Base-by-base conservation (phyloP, 75 land plant species). In the Selaginella tamariscina region DNA sequence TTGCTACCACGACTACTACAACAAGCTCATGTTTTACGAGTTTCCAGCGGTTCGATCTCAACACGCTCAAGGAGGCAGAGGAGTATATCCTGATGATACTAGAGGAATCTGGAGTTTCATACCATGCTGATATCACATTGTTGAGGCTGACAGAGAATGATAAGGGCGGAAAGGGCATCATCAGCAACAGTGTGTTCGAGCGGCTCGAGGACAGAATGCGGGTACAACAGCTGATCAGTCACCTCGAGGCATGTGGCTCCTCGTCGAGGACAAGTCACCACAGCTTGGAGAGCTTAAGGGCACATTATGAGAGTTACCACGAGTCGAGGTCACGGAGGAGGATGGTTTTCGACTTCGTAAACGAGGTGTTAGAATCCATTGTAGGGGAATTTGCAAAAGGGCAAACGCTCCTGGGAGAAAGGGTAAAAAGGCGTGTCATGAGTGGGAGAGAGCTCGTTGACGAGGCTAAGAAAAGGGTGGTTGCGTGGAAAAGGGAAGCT, bases 271-370 rank as follows among this genome's bases (percentile, higher is more conserved):
- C 49, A 5, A 39, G 49, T 15, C 49, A 39, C 49, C 49, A 39
- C 49, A 39, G 49, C 49, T 15, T 39, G 11, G 49, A 39, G 49
- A 39, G 49, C 49, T 15, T 39, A 15, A 39, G 49, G 15, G 49
- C 49, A 5, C 49, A 39, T 15, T 39, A 39, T 15, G 49, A 15
- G 49, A 39, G 49, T 15, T 39, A 39, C 49, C 49, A 39, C 49
- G 49, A 39, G 49, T 39, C 49, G 49, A 39, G 49, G 49, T 39
- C 49, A 5, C 49, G 49, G 49, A 39, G 49, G 49, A 39, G 49
- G 49, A 39, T 39, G 49, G 49, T 39, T 5, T 39, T 39, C 49
- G 49, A 39, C 49, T 39, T 39, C 15, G 49, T 39, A 15, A 39
- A 39, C 49, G 49, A 39, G 49, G 15, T 39, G 11, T 15, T 39